These are phyloP conservation scores for Globisporangium perplexum DNA, from an alignment of 352 stramenopile species.

Conservation along the genomic window DNA sequence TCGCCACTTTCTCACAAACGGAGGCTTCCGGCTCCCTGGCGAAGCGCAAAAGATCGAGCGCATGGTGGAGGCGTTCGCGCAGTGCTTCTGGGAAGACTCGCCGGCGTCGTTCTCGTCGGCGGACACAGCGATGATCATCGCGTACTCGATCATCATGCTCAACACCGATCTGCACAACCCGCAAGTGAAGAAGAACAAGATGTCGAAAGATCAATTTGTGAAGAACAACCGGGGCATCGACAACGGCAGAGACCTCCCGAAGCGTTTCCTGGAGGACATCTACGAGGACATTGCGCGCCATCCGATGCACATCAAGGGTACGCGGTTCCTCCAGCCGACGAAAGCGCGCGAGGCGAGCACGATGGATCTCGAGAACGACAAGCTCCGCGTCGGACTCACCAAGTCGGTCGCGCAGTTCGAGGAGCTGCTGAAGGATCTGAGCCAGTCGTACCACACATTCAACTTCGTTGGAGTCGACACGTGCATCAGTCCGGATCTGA, in stretches of 20 bases:
- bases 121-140: constrained; percentile 88
- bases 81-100: constrained; percentile 98
- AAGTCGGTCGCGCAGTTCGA: constrained; percentile 79
- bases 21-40: constrained; percentile 95
- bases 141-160: constrained; percentile 90
- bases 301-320: constrained; percentile 91
- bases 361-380: constrained; percentile 67
- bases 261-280: constrained; percentile 91
- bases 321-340: constrained; percentile 37
- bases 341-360: constrained; percentile 38
- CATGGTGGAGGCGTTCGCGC: constrained; percentile 95
- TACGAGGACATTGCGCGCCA: constrained; percentile 94
- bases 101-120: constrained; percentile 59
- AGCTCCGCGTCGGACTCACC: constrained; percentile 58
- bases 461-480: constrained; percentile 90
- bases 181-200: constrained; percentile 93
- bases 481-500: constrained; percentile 86
- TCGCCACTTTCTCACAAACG: constrained; percentile 95
- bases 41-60: constrained; percentile 98
- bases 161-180: constrained; percentile 90
- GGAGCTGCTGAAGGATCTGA: constrained; percentile 83
- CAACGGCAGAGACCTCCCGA: constrained; percentile 86
- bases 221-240: constrained; percentile 95
- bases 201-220: constrained; percentile 97
- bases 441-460: constrained; percentile 80